Evolutionary conservation across 768 basidiomycete species (phyloP).

Genomic region (Trametes villosa): DNA sequence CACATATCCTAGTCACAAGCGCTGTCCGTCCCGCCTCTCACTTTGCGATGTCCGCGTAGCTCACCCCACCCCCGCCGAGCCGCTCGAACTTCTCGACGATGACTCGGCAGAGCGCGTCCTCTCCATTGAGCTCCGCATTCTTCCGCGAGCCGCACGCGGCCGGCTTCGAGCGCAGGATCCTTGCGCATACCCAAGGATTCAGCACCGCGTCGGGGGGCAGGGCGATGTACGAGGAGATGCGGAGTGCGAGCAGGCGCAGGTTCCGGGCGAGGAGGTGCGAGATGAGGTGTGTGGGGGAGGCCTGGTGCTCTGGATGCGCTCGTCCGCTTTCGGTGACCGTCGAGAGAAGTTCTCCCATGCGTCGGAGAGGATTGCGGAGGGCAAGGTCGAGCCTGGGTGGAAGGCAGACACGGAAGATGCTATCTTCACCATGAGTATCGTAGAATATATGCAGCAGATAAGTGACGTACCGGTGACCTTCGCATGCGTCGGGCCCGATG

Average conservation of each 20-base stretch:
- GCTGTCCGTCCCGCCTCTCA: slow-evolving; percentile 73
- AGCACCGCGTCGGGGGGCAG: slow-evolving; percentile 87
- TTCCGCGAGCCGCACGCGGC: slow-evolving; percentile 54
- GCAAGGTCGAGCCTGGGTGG: slow-evolving; percentile 89
- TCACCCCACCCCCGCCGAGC: slow-evolving; percentile 77
- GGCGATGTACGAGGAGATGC: slow-evolving; percentile 82
- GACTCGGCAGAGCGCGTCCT: slow-evolving; percentile 75
- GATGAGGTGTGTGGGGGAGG: slow-evolving; percentile 82
- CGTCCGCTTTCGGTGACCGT: slow-evolving; percentile 90
- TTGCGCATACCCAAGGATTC: slow-evolving; percentile 95
- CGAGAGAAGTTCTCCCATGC: slow-evolving; percentile 88
- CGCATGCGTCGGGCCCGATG: slow-evolving; percentile 75
- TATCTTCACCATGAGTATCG: too few species aligned
- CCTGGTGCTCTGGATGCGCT: slow-evolving; percentile 82
- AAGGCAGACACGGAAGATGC: slow-evolving; percentile 84
- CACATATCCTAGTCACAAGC: slow-evolving; percentile 79
- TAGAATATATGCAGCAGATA: background rate
- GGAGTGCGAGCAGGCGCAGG: slow-evolving; percentile 88
- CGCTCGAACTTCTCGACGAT: slow-evolving; percentile 93
- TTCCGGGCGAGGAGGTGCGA: slow-evolving; percentile 84
- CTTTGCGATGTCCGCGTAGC: slow-evolving; percentile 93
- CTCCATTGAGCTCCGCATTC: slow-evolving; percentile 63
- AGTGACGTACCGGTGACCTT: slow-evolving; percentile 81
- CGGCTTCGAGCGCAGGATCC: slow-evolving; percentile 77
- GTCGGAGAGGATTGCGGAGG: slow-evolving; percentile 89